phyloP scores from a whole-genome alignment of 441 rosid species.

The Daphne laureola region DNA sequence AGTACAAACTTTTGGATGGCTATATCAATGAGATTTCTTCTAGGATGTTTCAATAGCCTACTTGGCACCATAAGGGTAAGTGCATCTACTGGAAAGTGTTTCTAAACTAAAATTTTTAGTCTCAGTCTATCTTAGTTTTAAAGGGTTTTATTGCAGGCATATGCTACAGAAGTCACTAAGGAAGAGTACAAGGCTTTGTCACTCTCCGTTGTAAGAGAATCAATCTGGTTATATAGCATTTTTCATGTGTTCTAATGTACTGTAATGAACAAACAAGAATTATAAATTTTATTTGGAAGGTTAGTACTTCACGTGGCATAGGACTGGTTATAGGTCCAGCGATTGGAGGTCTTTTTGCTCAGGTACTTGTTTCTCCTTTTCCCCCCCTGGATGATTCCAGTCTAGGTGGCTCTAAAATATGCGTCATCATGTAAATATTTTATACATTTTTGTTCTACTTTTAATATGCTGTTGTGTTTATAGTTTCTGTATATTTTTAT shows the following conservation, averaged over 20 bases:
- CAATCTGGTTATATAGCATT: background rate
- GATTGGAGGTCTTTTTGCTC: slow-evolving; percentile 65
- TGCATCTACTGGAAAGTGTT: background rate
- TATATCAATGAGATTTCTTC: slow-evolving; percentile 36
- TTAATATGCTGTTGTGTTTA: background rate
- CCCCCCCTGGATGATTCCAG: background rate
- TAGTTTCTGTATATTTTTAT: too few relatives aligned
- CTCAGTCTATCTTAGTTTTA: background rate
- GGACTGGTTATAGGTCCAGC: slow-evolving; percentile 69
- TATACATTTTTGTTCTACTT: slow-evolving; percentile 11
- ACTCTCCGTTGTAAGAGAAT: slow-evolving; percentile 33
- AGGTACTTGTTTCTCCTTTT: slow-evolving; percentile 23
- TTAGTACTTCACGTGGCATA: slow-evolving; percentile 60
- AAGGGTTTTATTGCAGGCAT: slow-evolving; percentile 27
- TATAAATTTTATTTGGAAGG: slow-evolving; percentile 25
- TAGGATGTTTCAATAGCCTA: slow-evolving; percentile 37
- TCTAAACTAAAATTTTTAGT: background rate
- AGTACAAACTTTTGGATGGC: slow-evolving; percentile 52
- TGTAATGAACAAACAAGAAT: background rate
- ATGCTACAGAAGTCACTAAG: slow-evolving; percentile 41
- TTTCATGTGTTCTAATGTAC: slow-evolving; percentile 1
- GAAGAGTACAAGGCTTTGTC: slow-evolving; percentile 37
- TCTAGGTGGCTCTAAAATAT: too few relatives aligned
- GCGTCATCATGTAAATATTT: too few relatives aligned
- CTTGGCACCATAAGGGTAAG: slow-evolving; percentile 37